These are phyloP conservation scores for Podospora pseudoanserina DNA, from an alignment of 495 filamentous ascomycete species.

Conservation along the genomic window DNA sequence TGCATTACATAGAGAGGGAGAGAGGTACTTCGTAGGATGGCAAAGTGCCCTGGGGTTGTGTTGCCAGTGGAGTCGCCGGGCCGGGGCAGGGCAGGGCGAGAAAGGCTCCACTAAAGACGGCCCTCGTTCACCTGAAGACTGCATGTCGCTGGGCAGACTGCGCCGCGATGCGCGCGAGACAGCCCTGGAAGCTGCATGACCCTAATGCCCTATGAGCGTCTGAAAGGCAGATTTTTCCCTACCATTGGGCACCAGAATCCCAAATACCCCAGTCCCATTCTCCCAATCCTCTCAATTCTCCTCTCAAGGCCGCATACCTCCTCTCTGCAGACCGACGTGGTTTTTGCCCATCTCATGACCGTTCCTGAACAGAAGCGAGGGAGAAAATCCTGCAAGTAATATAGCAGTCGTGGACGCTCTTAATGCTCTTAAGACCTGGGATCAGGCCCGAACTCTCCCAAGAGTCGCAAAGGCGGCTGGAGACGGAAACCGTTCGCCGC, in stretches of 20 bases:
- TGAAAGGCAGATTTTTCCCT: slow-evolving; percentile 24
- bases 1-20: not conserved
- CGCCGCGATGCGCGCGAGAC: slow-evolving; percentile 32
- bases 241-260: slow-evolving; percentile 34
- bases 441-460: not conserved
- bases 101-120: not conserved
- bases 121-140: slow-evolving; percentile 10
- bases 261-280: slow-evolving; percentile 15
- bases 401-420: not conserved
- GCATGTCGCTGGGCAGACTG: slow-evolving; percentile 24
- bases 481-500: slow-evolving; percentile 15
- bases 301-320: too few relatives aligned
- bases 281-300: slow-evolving; percentile 3
- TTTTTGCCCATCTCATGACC: not conserved
- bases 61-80: slow-evolving; percentile 3
- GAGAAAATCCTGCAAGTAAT: not conserved
- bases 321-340: not conserved
- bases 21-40: not conserved
- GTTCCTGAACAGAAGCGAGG: not conserved
- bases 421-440: slow-evolving; percentile 9
- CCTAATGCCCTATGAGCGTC: slow-evolving; percentile 35
- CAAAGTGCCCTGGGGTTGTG: not conserved
- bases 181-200: slow-evolving; percentile 34
- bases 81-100: slow-evolving; percentile 13
- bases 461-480: slow-evolving; percentile 10